Evolutionary conservation across 805 yeast species (phyloP), one percentile per base, ranked within the genome.

Genomic region (Torulaspora delbrueckii): DNA sequence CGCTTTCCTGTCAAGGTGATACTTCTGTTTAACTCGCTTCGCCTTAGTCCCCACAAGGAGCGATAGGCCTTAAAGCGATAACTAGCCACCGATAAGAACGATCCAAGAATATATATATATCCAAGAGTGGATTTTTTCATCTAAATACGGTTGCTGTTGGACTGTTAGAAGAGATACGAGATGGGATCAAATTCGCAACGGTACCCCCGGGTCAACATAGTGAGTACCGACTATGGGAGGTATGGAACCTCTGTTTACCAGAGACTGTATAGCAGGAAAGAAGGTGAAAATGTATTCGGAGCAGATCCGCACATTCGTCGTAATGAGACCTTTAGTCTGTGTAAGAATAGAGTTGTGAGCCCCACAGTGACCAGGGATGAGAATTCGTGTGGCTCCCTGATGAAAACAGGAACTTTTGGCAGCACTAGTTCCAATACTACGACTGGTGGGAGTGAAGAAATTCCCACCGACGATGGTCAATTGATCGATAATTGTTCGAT

Each of bases 221-320:
- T 67, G 40, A 64, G 65, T 50, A 53, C 59, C 27, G 62, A 68
- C 53, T 70, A 70, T 49, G 61, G 65, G 14, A 60, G 65, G 22
- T 70, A 70, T 46, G 74, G 74, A 5, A 65, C 65, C 5, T 68
- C 72, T 1, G 65, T 68, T 3, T 58, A 57, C 38, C 53, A 58
- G 27, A 51, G 52, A 27, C 45, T 59, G 27, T 63, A 60, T 40
- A 47, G 43, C 34, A 35, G 43, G 25, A 43, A 43, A 6, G 47
- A 42, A 2, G 45, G 26, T 18, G 46, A 43, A 3, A 37, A 42
- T 10, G 38, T 40, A 5, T 28, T 25, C 6, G 32, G 37, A 4
- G 30, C 37, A 10, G 34, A 42, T 13, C 16, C 34, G 7, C 28
- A 42, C 36, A 34, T 14, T 8, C 30, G 37, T 9, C 13, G 23